A percentile compares a stretch with the other conserved stretches of the same genome.
Conservation (phyloP, 176 grass and related monocot genomes). For the Zea luxurians region DNA sequence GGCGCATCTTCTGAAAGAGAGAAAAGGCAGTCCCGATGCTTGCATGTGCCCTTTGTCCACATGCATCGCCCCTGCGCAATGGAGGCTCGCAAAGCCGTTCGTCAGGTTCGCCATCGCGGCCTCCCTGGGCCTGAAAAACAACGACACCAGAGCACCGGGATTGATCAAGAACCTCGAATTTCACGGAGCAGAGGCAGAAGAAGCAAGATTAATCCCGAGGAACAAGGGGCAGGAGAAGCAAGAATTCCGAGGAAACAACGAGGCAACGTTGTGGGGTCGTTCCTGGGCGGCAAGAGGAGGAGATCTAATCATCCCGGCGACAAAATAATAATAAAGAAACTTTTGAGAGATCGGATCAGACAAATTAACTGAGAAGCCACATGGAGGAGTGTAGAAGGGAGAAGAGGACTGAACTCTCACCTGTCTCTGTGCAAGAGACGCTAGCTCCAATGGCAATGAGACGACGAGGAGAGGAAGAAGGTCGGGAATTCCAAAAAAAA, state of each 20-base stretch:
- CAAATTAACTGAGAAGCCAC: neutral
- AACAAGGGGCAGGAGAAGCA: neutral
- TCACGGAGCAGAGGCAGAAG: neutral
- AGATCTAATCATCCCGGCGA: neutral
- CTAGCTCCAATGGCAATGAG: constrained; percentile 25
- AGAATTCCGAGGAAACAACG: neutral
- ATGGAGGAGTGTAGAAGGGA: neutral
- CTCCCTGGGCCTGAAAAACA: constrained; percentile 24
- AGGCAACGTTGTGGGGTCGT: neutral
- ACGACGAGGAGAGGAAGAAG: neutral
- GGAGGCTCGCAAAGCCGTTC: constrained; percentile 52
- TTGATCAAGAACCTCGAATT: neutral
- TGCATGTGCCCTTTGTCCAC: constrained; percentile 54
- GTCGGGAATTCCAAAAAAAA: neutral
- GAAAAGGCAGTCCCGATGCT: constrained; percentile 38
- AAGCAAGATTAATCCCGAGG: neutral
- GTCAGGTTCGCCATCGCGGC: constrained; percentile 52
- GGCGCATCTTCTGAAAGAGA: constrained; percentile 44
- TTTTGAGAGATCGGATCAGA: constrained; percentile 10
- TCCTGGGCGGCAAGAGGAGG: neutral
- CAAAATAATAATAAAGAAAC: neutral
- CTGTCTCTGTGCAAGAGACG: neutral
- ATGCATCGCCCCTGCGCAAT: constrained; percentile 38
- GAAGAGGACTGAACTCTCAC: neutral
- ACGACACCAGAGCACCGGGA: neutral